phyloP scores from a whole-genome alignment of 164 flowering plant genomes.

The Nymphaea colorata region DNA sequence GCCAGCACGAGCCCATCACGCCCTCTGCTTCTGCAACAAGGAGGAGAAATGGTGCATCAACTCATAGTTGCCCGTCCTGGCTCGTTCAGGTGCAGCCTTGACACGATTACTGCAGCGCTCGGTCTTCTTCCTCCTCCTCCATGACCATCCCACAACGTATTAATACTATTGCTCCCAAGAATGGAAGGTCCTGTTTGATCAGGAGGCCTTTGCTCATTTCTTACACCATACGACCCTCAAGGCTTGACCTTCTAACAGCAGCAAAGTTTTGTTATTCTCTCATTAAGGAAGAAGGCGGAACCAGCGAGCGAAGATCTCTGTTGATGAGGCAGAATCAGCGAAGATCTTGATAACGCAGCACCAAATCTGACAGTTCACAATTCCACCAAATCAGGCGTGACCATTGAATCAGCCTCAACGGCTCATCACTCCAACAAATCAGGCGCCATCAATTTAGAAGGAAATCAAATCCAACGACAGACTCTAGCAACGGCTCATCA shows the following conservation, averaged over 20 bases:
- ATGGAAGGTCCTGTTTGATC: background rate
- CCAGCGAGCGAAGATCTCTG: no score
- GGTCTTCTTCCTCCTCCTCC: background rate
- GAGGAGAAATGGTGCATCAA: constrained; percentile 3
- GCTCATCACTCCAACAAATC: no score
- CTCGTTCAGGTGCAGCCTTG: constrained; percentile 53
- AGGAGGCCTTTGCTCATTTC: background rate
- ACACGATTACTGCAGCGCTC: constrained; percentile 13
- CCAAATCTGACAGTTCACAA: no score
- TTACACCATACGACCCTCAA: background rate
- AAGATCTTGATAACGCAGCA: no score
- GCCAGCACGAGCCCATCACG: background rate
- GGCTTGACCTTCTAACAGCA: background rate
- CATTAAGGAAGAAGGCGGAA: no score
- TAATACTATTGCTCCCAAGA: background rate
- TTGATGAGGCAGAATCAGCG: no score
- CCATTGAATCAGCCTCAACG: no score
- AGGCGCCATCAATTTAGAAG: no score
- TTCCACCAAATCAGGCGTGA: no score
- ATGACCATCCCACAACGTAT: background rate
- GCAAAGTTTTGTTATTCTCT: no score
- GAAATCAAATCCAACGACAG: no score
- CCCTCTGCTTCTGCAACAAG: background rate
- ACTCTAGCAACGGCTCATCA: no score
- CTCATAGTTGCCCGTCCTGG: constrained; percentile 54